Conservation (phyloP, 163 green algal genomes). For the Chlamydomonas reinhardtii region DNA sequence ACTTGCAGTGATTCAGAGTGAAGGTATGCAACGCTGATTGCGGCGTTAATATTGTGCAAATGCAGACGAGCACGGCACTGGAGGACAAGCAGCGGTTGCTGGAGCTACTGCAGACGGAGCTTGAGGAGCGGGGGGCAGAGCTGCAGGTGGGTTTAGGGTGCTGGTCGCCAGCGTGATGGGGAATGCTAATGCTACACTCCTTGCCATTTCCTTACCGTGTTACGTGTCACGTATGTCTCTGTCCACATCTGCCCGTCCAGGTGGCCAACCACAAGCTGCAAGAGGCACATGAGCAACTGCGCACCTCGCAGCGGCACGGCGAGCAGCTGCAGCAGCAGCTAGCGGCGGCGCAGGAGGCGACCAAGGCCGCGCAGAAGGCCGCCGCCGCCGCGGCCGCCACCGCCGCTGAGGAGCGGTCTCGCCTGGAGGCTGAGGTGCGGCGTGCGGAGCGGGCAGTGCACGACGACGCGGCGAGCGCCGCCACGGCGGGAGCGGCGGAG, state of each 20-base stretch:
- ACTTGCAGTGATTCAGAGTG: too few relatives aligned
- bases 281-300: not conserved
- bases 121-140: not conserved
- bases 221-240: too few relatives aligned
- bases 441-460: not conserved
- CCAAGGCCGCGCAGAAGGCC: not conserved
- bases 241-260: too few relatives aligned
- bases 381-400: not conserved
- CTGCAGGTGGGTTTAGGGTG: constrained; percentile 1
- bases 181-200: too few relatives aligned
- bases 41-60: too few relatives aligned
- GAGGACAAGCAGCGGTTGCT: constrained; percentile 32
- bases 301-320: not conserved
- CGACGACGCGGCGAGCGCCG: too few relatives aligned
- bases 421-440: not conserved
- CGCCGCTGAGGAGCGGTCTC: not conserved
- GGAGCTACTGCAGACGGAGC: constrained; percentile 12
- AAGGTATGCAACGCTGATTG: too few relatives aligned
- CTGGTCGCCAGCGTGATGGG: not conserved
- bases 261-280: not conserved
- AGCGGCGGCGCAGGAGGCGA: not conserved
- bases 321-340: constrained; percentile 17
- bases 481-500: not conserved
- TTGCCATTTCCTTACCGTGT: too few relatives aligned
- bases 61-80: not conserved